Percentiles rank a stretch among this genome's conserved stretches.
Evolutionary conservation across 2,329 filamentous ascomycete species (phyloP).

Genomic region (Ascochyta koolunga): DNA sequence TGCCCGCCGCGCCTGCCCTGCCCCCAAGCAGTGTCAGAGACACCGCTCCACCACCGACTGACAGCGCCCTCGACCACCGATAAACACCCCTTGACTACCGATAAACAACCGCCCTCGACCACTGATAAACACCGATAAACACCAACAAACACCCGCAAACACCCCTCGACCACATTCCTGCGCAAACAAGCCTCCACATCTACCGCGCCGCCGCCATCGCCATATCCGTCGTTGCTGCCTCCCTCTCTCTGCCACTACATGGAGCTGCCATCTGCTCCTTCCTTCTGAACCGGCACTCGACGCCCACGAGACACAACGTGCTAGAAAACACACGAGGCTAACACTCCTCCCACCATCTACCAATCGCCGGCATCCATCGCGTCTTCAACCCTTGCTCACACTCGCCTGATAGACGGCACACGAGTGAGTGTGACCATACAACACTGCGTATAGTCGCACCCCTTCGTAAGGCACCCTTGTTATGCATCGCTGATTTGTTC

Average conservation of each 20-base stretch:
- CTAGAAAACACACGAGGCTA: constrained; percentile 15
- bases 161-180: constrained; percentile 8
- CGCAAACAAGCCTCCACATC: background rate
- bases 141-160: too few relatives aligned
- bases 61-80: too few relatives aligned
- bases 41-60: constrained; percentile 2
- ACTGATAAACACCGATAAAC: too few relatives aligned
- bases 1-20: background rate
- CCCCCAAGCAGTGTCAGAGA: constrained; percentile 1
- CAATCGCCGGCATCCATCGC: constrained; percentile 15
- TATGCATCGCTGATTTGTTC: background rate
- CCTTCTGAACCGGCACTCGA: constrained; percentile 17
- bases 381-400: constrained; percentile 1
- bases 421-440: constrained; percentile 17
- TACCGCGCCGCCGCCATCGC: constrained; percentile 1
- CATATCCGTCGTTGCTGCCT: constrained; percentile 17
- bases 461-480: constrained; percentile 4
- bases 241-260: constrained; percentile 29
- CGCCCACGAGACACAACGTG: background rate
- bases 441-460: constrained; percentile 12
- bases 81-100: background rate
- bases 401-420: background rate
- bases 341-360: constrained; percentile 16
- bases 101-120: too few relatives aligned
- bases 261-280: constrained; percentile 32